Base-by-base conservation (phyloP, 371 early-diverging fungal genomes). In the Apophysomyces variabilis region DNA sequence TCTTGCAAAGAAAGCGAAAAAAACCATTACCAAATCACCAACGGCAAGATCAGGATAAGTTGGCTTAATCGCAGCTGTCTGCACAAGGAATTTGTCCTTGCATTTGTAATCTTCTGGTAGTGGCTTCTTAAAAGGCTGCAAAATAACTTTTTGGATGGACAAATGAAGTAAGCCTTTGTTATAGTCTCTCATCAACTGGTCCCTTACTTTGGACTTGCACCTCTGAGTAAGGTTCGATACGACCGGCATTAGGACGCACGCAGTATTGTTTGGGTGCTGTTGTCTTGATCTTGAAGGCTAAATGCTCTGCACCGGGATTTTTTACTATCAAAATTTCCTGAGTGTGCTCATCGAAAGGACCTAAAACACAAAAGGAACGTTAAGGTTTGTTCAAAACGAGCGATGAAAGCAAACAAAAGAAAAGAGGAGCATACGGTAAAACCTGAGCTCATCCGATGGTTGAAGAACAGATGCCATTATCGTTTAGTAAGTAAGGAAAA, bases 211-310 rank as follows among this genome's bases (percentile, higher is more conserved):
- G 87, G 12, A 96, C 85, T 44, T 89, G 85, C 36, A 86, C 66
- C 2, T 82, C 50, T 1, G 72, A 70, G n/a, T 86, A 74, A 4
- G 95, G 86, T 9, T 77, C 80, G 54, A 96, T 83, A 46, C 85
- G 76, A 13, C 95, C 95, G 16, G 91, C 85, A 75, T 95, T 96
- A 37, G 96, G 96, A 38, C 93, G 88, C 43, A 96, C 93, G 70
- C 92, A 93, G 74, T 95, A 97, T 62, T 92, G 86, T 76, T 93
- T 93, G 18, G 97, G 97, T 1, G 95, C 94, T 0, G 97, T 96
- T 4, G 97, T 96, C 70, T 95, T 95, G 67, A 96, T 89, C 74
- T 96, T 96, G 82, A 93, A 96, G 44, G 90, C 89, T 41, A 90
- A 71, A 7, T 88, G 76, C 32, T 80, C 73, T 58, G 79, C 76